Evolutionary conservation across 108 stramenopile species (phyloP).

Genomic region (Pseudonitzschia delicatissima): DNA sequence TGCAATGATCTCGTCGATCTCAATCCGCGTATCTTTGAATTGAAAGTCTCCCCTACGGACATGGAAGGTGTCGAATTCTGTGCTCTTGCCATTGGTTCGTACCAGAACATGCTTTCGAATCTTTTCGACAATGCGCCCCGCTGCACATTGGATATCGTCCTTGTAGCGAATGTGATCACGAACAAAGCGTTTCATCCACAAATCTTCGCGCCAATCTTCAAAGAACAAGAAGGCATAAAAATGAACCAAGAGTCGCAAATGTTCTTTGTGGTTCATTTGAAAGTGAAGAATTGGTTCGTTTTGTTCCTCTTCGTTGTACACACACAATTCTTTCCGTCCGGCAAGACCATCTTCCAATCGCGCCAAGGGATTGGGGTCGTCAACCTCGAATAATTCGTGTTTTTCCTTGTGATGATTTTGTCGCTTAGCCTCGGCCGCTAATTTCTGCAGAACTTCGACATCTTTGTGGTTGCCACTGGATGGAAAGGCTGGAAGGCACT

Average conservation of each 20-base stretch:
- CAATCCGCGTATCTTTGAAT: conserved; percentile 35
- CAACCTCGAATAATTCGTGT: conserved; percentile 16
- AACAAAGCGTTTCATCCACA: conserved; percentile 76
- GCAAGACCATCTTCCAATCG: conserved; percentile 59
- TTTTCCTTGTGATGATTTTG: conserved; percentile 19
- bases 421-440: conserved; percentile 26
- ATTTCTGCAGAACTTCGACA: conserved; percentile 40
- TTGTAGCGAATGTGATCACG: conserved; percentile 78
- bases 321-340: conserved; percentile 44
- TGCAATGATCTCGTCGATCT: conserved; percentile 27
- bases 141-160: conserved; percentile 87
- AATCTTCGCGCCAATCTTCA: conserved; percentile 75
- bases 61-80: conserved; percentile 69
- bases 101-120: conserved; percentile 42
- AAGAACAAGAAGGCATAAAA: conserved; percentile 86
- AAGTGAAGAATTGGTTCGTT: conserved; percentile 62
- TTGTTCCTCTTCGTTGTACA: conserved; percentile 67
- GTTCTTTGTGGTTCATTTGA: conserved; percentile 17
- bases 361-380: conserved; percentile 57
- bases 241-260: conserved; percentile 66
- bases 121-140: conserved; percentile 55
- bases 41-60: conserved; percentile 79
- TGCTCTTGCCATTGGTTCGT: conserved; percentile 35
- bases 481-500: conserved; percentile 69
- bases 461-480: conserved; percentile 34